Conservation (phyloP, 2,329 filamentous ascomycete genomes). For the Emmonsiellopsis sp. region DNA sequence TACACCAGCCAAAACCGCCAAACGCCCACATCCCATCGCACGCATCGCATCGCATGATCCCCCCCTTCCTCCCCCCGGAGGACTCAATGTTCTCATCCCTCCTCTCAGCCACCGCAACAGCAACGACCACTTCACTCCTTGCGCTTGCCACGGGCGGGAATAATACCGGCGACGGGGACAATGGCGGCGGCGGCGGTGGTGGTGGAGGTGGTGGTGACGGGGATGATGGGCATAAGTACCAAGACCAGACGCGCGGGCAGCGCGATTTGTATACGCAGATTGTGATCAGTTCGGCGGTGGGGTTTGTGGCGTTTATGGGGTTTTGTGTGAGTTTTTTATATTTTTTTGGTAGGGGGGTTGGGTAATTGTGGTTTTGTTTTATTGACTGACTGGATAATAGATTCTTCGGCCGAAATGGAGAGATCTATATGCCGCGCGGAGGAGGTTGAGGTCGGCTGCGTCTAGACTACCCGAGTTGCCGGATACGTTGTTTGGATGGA, state of each 20-base stretch:
- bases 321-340: conserved; percentile 33
- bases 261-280: conserved; percentile 38
- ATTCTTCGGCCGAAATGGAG: conserved; percentile 86
- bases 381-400: conserved; percentile 35
- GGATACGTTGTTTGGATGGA: conserved; percentile 85
- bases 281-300: conserved; percentile 34
- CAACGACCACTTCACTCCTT: conserved; percentile 8
- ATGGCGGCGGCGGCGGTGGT: neutral
- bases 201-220: conserved; percentile 6
- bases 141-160: conserved; percentile 15
- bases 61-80: neutral
- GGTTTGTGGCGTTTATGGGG: conserved; percentile 35
- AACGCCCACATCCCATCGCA: too few species aligned
- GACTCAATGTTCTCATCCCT: conserved; percentile 7
- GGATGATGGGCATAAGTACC: conserved; percentile 18
- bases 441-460: conserved; percentile 60
- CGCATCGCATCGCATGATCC: too few species aligned
- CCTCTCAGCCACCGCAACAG: conserved; percentile 21
- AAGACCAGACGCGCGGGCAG: conserved; percentile 23
- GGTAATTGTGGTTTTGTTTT: too few species aligned
- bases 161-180: conserved; percentile 7
- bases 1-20: too few species aligned
- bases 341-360: neutral
- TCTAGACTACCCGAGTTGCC: conserved; percentile 67
- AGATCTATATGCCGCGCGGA: conserved; percentile 78